phyloP scores from a whole-genome alignment of 2,329 filamentous ascomycete species.

The Stagonosporopsis vannaccii region DNA sequence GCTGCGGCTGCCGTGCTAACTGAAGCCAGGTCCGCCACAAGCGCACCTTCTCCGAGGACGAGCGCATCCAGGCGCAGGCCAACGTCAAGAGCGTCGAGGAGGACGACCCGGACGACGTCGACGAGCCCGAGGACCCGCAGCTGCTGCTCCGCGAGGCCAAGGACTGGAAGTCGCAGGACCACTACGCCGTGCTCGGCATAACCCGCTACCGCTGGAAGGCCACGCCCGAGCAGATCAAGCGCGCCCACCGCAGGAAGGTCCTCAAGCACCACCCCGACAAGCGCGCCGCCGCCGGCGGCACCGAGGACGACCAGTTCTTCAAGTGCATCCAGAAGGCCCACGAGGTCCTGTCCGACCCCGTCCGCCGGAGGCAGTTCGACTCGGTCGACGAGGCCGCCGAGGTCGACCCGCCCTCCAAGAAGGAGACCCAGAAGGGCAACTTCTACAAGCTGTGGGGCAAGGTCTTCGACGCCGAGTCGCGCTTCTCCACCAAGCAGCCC shows the following conservation, averaged over 20 bases:
- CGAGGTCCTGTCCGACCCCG: slow-evolving; percentile 89
- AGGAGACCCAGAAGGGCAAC: slow-evolving; percentile 82
- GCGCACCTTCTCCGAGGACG: slow-evolving; percentile 98
- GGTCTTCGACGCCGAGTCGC: slow-evolving; percentile 89
- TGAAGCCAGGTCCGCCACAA: slow-evolving; percentile 76
- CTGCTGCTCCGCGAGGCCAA: slow-evolving; percentile 94
- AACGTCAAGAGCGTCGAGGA: slow-evolving; percentile 96
- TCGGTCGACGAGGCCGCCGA: slow-evolving; percentile 95
- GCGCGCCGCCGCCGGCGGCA: slow-evolving; percentile 87
- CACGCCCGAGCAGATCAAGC: slow-evolving; percentile 98
- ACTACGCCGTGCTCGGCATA: slow-evolving; percentile 95
- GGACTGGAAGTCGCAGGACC: slow-evolving; percentile 99
- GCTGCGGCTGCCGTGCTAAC: neutral
- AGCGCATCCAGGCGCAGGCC: slow-evolving; percentile 94
- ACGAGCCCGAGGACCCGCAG: slow-evolving; percentile 90
- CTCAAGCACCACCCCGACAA: slow-evolving; percentile 99
- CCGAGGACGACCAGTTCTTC: slow-evolving; percentile 98
- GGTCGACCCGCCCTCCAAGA: slow-evolving; percentile 91
- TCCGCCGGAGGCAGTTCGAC: slow-evolving; percentile 93
- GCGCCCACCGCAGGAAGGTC: slow-evolving; percentile 99
- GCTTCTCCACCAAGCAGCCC: slow-evolving; percentile 90
- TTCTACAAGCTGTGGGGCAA: slow-evolving; percentile 95
- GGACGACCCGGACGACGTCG: slow-evolving; percentile 87
- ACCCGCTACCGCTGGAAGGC: slow-evolving; percentile 92
- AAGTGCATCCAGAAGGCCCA: slow-evolving; percentile 99